Evolutionary conservation across 2,329 filamentous ascomycete genomes (phyloP).

Genomic region (Colletotrichum australisinense): DNA sequence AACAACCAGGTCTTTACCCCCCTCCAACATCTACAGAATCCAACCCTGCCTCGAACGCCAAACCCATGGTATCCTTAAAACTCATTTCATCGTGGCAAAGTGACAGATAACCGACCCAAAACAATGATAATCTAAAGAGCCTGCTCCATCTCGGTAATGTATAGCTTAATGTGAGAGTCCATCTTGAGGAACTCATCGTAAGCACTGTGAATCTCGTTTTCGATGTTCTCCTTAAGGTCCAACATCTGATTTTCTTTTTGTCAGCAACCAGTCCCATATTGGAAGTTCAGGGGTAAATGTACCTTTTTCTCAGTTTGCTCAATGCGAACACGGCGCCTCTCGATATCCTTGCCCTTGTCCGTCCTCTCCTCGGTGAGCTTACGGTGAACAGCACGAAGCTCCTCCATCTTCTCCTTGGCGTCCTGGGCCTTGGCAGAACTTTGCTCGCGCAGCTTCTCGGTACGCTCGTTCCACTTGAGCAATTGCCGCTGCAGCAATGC

Average conservation of each 20-base stretch:
- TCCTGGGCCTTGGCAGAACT: constrained; percentile 84
- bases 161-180: constrained; percentile 96
- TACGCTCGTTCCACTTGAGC: constrained; percentile 86
- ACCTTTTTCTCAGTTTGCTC: constrained; percentile 99
- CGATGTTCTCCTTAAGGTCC: constrained; percentile 96
- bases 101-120: not conserved
- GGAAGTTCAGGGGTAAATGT: constrained; percentile 42
- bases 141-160: constrained; percentile 99
- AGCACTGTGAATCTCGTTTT: constrained; percentile 90
- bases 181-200: constrained; percentile 97
- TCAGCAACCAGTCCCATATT: constrained; percentile 31
- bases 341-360: constrained; percentile 92
- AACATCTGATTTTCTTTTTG: constrained; percentile 78
- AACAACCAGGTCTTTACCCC: not conserved
- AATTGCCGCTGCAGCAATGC: constrained; percentile 85
- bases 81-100: constrained; percentile 31
- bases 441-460: constrained; percentile 83
- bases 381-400: constrained; percentile 82
- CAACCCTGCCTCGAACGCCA: constrained; percentile 50
- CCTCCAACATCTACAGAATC: not conserved
- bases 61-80: constrained; percentile 49
- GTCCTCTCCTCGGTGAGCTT: constrained; percentile 85
- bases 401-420: constrained; percentile 91
- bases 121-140: constrained; percentile 60
- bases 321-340: constrained; percentile 90